Percentiles rank a stretch among this genome's conserved stretches.
phyloP scores from a whole-genome alignment of 2,329 filamentous ascomycete species.

The Alternaria triticina region DNA sequence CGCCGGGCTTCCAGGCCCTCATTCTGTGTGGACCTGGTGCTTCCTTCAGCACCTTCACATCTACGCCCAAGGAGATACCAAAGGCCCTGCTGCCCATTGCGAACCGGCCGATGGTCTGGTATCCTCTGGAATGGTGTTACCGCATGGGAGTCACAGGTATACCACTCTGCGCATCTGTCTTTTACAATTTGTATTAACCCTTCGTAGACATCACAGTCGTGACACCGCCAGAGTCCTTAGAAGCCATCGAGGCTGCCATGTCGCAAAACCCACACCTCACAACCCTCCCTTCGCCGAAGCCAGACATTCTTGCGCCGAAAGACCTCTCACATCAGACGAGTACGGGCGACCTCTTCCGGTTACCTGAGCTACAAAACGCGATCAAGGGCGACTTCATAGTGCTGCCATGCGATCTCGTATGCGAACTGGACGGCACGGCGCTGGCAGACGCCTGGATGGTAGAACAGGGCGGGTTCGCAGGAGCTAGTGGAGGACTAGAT shows the following conservation, averaged over 20 bases:
- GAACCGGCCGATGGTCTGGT: constrained; percentile 89
- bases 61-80: constrained; percentile 78
- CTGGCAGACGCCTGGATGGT: constrained; percentile 93
- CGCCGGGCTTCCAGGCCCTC: constrained; percentile 79
- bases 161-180: background rate
- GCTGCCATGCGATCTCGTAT: constrained; percentile 91
- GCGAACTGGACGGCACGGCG: constrained; percentile 82
- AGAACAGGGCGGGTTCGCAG: constrained; percentile 71
- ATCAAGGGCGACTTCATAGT: constrained; percentile 88
- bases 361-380: constrained; percentile 79
- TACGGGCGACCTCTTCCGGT: constrained; percentile 84
- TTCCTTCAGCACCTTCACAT: constrained; percentile 82
- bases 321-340: constrained; percentile 83
- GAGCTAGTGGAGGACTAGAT: constrained; percentile 61
- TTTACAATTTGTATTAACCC: background rate
- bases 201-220: constrained; percentile 62
- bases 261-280: constrained; percentile 81
- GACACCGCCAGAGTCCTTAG: constrained; percentile 62
- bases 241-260: constrained; percentile 72
- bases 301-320: constrained; percentile 76
- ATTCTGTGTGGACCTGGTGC: constrained; percentile 84
- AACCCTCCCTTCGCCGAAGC: constrained; percentile 72
- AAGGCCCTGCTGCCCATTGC: constrained; percentile 84
- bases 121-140: constrained; percentile 84
- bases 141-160: constrained; percentile 76